These are phyloP conservation scores for Przewalskia tangutica DNA, from an alignment of 257 asterid genomes.

Conservation along the genomic window DNA sequence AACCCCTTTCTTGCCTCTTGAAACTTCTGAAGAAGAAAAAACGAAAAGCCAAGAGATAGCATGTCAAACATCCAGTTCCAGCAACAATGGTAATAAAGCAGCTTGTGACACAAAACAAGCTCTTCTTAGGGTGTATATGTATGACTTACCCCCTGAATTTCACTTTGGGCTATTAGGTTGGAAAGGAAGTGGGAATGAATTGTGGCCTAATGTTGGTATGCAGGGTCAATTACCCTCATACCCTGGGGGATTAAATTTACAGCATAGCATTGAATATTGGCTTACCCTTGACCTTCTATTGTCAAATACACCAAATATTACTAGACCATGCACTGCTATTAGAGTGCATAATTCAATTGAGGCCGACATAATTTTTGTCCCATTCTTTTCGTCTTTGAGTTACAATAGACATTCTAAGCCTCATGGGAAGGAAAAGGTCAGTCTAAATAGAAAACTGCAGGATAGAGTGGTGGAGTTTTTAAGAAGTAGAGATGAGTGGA, in stretches of 20 bases:
- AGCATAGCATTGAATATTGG: conserved; percentile 72
- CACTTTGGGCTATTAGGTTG: conserved; percentile 75
- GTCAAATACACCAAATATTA: conserved; percentile 30
- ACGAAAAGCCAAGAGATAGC: neutral
- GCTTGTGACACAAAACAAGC: conserved; percentile 37
- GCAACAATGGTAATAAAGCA: neutral
- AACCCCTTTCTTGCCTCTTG: conserved; percentile 5
- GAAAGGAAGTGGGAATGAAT: conserved; percentile 28
- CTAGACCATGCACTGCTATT: conserved; percentile 46
- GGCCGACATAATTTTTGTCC: conserved; percentile 54
- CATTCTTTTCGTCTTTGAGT: conserved; percentile 69
- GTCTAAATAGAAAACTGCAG: conserved; percentile 41
- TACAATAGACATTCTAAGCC: conserved; percentile 51
- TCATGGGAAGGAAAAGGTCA: conserved; percentile 21
- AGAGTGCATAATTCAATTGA: conserved; percentile 44
- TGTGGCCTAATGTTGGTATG: conserved; percentile 48
- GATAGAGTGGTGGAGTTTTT: conserved; percentile 46
- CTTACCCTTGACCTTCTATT: conserved; percentile 68
- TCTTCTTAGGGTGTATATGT: conserved; percentile 57
- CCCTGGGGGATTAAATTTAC: conserved; percentile 70
- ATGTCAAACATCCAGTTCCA: conserved; percentile 3
- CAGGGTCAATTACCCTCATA: conserved; percentile 41
- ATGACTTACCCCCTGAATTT: conserved; percentile 62
- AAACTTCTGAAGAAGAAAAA: neutral
- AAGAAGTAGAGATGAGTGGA: conserved; percentile 51